Conservation (phyloP, 2,329 filamentous ascomycete genomes). For the Xylariaceae sp. region DNA sequence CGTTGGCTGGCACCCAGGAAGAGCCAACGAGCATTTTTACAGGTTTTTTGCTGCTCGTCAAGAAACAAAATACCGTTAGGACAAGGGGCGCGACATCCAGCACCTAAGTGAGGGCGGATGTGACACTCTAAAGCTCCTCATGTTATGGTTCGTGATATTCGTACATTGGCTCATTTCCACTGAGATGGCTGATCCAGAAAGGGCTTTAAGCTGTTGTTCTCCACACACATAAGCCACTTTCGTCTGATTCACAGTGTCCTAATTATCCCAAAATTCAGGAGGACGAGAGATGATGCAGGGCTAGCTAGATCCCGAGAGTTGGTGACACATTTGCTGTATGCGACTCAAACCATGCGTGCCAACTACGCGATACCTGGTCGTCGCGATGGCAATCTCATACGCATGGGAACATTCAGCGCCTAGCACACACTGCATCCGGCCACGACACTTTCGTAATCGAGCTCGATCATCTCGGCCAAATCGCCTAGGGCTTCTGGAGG, state of each 20-base stretch:
- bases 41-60: too few species aligned
- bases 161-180: too few species aligned
- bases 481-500: conserved; percentile 1
- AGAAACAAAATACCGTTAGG: too few species aligned
- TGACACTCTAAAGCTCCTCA: too few species aligned
- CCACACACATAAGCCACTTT: conserved; percentile 1
- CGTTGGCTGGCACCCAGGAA: too few species aligned
- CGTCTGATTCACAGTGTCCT: too few species aligned
- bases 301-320: not conserved
- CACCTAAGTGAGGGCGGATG: too few species aligned
- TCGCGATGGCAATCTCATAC: conserved; percentile 1
- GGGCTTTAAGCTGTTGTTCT: not conserved
- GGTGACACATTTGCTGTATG: conserved; percentile 4
- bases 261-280: conserved; percentile 3
- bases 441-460: conserved; percentile 3
- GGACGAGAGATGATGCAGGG: conserved; percentile 3
- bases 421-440: not conserved
- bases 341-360: not conserved
- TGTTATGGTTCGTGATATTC: too few species aligned
- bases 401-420: not conserved
- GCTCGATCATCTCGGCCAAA: not conserved
- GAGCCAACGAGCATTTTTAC: too few species aligned
- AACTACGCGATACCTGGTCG: not conserved
- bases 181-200: not conserved
- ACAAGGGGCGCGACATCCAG: too few species aligned